Evolutionary conservation across 2,329 filamentous ascomycete genomes (phyloP).

Genomic region (Cytospora piceae): DNA sequence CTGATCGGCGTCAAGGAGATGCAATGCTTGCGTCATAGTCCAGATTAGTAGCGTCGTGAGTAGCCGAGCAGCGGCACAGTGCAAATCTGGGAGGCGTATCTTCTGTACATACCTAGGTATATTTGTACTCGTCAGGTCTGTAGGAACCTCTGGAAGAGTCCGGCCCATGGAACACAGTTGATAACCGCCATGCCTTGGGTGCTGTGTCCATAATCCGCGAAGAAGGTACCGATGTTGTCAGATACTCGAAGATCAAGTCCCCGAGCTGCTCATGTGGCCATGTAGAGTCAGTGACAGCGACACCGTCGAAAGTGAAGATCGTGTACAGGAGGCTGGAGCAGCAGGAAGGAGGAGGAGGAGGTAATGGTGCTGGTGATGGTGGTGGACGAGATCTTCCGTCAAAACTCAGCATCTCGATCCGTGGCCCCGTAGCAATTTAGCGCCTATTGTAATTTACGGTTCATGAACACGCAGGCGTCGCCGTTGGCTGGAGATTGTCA

Average conservation of each 20-base stretch:
- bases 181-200: neutral
- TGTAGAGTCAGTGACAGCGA: neutral
- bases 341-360: neutral
- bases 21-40: constrained; percentile 30
- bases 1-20: constrained; percentile 6
- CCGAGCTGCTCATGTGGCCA: neutral
- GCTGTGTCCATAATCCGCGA: too few relatives aligned
- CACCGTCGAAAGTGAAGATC: neutral
- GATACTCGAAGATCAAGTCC: neutral
- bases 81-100: neutral
- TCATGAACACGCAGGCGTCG: constrained; percentile 9
- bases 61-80: constrained; percentile 1
- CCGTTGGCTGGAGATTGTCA: constrained; percentile 19
- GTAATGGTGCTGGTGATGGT: neutral
- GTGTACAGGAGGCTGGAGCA: neutral
- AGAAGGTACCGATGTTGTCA: neutral
- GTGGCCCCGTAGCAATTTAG: constrained; percentile 20
- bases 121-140: neutral
- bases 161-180: neutral
- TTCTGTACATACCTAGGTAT: neutral
- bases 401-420: constrained; percentile 25
- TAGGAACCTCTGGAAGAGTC: neutral
- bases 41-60: constrained; percentile 10
- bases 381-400: neutral
- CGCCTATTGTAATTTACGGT: constrained; percentile 25